Percentiles rank a stretch among this genome's conserved stretches.
These are phyloP conservation scores for Fennellomyces sp. DNA, from an alignment of 371 early-diverging fungal species.

Conservation along the genomic window DNA sequence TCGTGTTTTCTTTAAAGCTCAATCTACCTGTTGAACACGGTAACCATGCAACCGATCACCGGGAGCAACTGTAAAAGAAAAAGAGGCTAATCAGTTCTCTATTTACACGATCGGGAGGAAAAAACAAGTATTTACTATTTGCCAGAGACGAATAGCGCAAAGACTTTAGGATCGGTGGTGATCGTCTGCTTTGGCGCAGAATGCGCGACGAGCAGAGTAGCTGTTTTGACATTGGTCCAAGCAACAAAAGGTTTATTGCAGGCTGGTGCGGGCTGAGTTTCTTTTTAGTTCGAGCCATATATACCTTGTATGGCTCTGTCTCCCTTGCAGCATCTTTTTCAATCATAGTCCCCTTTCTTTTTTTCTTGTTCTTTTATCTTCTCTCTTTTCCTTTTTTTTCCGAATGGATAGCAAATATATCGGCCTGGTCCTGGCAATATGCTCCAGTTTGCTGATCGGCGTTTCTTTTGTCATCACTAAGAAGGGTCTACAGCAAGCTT, in stretches of 20 bases:
- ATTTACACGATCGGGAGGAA: background rate
- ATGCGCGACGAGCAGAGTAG: slow-evolving; percentile 6
- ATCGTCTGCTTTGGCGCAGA: background rate
- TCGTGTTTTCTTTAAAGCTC: too few species aligned
- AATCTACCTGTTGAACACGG: slow-evolving; percentile 21
- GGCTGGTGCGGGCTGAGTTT: background rate
- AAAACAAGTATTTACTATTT: background rate
- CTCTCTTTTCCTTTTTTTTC: background rate
- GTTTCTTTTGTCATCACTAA: slow-evolving; percentile 86
- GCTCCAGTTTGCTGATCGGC: slow-evolving; percentile 82
- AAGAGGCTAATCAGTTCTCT: background rate
- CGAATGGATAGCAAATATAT: slow-evolving; percentile 77
- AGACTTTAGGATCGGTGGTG: background rate
- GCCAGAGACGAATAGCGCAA: background rate
- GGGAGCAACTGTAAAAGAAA: slow-evolving; percentile 3
- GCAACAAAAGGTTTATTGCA: too few species aligned
- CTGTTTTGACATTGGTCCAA: slow-evolving; percentile 3
- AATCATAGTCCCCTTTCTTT: background rate
- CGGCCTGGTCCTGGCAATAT: slow-evolving; percentile 83
- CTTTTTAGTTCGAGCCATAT: slow-evolving; percentile 1
- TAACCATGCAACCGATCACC: slow-evolving; percentile 32
- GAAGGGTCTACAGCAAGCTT: slow-evolving; percentile 56
- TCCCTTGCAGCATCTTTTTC: background rate
- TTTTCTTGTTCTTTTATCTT: background rate
- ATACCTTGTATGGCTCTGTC: background rate